A percentile compares a stretch with the other conserved stretches of the same genome.
Conservation (phyloP, 78 protist genomes). For the Dictyostelium brefeldianum region DNA sequence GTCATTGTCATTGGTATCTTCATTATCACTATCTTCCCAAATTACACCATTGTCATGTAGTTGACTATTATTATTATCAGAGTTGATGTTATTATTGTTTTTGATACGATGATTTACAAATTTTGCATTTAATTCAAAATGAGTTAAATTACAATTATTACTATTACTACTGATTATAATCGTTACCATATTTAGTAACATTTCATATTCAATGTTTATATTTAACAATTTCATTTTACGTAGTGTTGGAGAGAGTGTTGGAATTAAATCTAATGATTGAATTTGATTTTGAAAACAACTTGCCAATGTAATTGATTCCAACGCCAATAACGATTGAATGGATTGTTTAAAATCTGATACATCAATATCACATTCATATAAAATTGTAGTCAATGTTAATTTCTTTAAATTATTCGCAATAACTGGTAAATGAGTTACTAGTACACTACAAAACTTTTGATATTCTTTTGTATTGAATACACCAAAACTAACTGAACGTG, state of each 20-base stretch:
- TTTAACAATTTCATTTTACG: neutral
- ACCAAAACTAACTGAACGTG: neutral
- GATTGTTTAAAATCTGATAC: neutral
- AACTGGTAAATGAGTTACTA: neutral
- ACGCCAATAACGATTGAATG: neutral
- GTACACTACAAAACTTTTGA: neutral
- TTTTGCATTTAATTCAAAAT: slow-evolving; percentile 11
- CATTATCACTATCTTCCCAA: neutral
- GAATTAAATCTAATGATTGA: neutral
- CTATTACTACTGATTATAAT: neutral
- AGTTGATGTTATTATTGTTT: neutral
- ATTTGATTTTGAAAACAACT: slow-evolving; percentile 22
- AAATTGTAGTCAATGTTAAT: neutral
- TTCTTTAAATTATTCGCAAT: neutral
- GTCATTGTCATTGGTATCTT: no score
- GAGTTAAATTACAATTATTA: neutral
- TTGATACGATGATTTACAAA: neutral
- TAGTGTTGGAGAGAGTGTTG: neutral
- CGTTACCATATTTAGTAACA: neutral
- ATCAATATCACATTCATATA: slow-evolving; percentile 10
- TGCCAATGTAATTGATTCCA: neutral
- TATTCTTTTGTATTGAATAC: slow-evolving; percentile 8
- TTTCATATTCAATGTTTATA: slow-evolving; percentile 9
- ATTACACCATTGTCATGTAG: neutral
- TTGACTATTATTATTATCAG: neutral